phyloP scores from a whole-genome alignment of 2,329 filamentous ascomycete genomes.

The Aureobasidium sp. region DNA sequence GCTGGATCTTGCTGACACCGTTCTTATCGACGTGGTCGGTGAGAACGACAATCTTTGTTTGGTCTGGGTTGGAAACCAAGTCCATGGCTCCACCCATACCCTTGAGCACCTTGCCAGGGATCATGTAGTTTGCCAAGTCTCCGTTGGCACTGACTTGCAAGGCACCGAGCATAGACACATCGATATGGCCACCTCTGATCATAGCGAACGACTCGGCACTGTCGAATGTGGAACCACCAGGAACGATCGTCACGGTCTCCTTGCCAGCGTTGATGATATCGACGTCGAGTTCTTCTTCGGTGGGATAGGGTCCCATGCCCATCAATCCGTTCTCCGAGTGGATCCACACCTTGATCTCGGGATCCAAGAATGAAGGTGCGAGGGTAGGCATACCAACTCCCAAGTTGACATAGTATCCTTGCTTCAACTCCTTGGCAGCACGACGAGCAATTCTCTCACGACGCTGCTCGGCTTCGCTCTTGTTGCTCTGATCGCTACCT shows the following conservation, averaged over 20 bases:
- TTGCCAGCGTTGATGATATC: constrained; percentile 84
- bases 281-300: constrained; percentile 60
- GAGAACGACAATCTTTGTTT: constrained; percentile 89
- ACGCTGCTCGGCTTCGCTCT: constrained; percentile 42
- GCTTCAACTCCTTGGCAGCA: constrained; percentile 71
- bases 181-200: constrained; percentile 77
- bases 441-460: constrained; percentile 66
- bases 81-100: constrained; percentile 94
- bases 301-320: constrained; percentile 74
- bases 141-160: constrained; percentile 72
- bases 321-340: constrained; percentile 82
- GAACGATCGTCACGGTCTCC: constrained; percentile 72
- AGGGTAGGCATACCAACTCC: constrained; percentile 81
- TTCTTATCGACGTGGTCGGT: constrained; percentile 98
- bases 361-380: constrained; percentile 66
- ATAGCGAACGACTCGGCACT: constrained; percentile 76
- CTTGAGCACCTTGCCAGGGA: constrained; percentile 77
- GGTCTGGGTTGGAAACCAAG: constrained; percentile 74
- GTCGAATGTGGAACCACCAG: constrained; percentile 70
- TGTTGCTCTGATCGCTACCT: constrained; percentile 25
- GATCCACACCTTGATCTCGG: constrained; percentile 65
- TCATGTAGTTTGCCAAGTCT: constrained; percentile 84
- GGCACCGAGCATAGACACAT: constrained; percentile 75
- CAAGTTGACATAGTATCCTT: constrained; percentile 72
- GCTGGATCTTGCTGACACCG: constrained; percentile 86